Evolutionary conservation across 148 eudicot genomes (phyloP).

Genomic region (Camellia sinensis): DNA sequence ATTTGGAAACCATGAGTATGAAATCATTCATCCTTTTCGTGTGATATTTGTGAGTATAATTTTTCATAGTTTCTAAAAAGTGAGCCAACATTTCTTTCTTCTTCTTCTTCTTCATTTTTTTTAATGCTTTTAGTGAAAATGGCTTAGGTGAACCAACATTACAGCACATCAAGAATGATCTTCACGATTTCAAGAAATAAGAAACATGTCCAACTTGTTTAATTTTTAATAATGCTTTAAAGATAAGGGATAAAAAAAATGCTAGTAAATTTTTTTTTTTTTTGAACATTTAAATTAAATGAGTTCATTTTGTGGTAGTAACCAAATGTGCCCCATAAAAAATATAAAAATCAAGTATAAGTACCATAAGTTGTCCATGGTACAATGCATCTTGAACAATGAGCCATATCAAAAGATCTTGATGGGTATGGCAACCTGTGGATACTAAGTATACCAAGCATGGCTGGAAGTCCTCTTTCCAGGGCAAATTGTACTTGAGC

Average conservation of each 20-base stretch:
- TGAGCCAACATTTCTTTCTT: not conserved
- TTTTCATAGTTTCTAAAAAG: conserved; percentile 1
- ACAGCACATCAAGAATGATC: not conserved
- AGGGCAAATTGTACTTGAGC: conserved; percentile 65
- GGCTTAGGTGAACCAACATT: not conserved
- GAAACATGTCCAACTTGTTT: not conserved
- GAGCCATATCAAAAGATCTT: conserved; percentile 58
- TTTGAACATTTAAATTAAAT: not conserved
- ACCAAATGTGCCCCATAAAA: not conserved
- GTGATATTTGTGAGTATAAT: not conserved
- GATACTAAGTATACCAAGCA: conserved; percentile 50
- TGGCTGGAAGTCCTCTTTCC: conserved; percentile 61
- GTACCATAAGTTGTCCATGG: conserved; percentile 56
- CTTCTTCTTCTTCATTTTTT: not conserved
- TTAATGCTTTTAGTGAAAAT: not conserved
- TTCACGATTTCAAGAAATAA: not conserved
- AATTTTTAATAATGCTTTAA: not conserved
- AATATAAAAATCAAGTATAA: conserved; percentile 5
- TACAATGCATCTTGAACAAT: conserved; percentile 63
- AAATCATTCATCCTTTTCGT: conserved; percentile 7
- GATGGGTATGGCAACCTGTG: conserved; percentile 55
- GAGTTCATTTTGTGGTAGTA: not conserved
- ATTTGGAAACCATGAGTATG: not conserved
- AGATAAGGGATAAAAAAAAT: not conserved
- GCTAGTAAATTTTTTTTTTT: not conserved